Evolutionary conservation across 495 filamentous ascomycete genomes (phyloP).

Genomic region (Xylaria longipes): DNA sequence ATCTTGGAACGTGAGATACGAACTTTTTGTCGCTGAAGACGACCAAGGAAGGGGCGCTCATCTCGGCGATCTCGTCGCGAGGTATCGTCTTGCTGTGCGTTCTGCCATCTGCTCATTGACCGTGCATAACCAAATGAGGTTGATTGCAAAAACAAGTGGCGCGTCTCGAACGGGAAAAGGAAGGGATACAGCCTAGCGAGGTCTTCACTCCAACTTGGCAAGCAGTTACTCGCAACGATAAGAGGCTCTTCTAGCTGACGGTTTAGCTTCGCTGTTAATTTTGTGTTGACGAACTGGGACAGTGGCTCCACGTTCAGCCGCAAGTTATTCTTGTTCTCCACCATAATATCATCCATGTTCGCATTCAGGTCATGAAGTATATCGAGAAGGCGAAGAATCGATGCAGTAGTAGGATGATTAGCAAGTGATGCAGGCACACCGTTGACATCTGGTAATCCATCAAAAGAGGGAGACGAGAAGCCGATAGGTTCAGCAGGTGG

Average conservation of each 20-base stretch:
- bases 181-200: conserved; percentile 96
- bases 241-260: conserved; percentile 97
- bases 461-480: conserved; percentile 58
- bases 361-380: conserved; percentile 93
- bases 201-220: conserved; percentile 97
- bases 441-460: conserved; percentile 42
- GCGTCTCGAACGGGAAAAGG: conserved; percentile 98
- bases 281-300: conserved; percentile 97
- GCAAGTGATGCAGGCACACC: conserved; percentile 82
- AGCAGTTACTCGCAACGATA: conserved; percentile 95
- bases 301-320: conserved; percentile 80
- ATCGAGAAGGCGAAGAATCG: conserved; percentile 86
- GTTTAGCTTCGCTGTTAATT: conserved; percentile 98
- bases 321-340: conserved; percentile 76
- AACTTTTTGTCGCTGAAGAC: conserved; percentile 95
- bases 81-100: conserved; percentile 81
- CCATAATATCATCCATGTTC: conserved; percentile 94
- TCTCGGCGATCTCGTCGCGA: conserved; percentile 82
- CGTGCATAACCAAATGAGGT: conserved; percentile 98
- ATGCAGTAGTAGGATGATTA: conserved; percentile 81
- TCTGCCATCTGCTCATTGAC: conserved; percentile 98
- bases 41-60: conserved; percentile 89
- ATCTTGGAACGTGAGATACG: conserved; percentile 92
- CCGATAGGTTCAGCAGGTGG: conserved; percentile 79
- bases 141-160: conserved; percentile 95